phyloP scores from a whole-genome alignment of 306 rosid genomes.

The Gastrolobium villosum region DNA sequence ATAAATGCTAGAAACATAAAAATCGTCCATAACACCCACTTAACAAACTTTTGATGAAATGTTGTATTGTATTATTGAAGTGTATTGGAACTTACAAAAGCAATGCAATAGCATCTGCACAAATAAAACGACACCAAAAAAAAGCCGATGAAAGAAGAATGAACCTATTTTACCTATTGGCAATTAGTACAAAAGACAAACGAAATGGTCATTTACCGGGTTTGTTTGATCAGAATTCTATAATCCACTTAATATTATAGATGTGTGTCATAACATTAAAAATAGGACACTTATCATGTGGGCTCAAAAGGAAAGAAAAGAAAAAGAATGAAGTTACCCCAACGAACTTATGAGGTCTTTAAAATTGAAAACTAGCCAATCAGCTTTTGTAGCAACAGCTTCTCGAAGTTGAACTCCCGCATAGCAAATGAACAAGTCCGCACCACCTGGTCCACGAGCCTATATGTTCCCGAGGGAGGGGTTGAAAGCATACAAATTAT shows the following conservation, averaged over 20 bases:
- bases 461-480: slow-evolving; percentile 30
- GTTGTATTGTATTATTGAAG: not conserved
- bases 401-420: slow-evolving; percentile 90
- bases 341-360: slow-evolving; percentile 66
- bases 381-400: slow-evolving; percentile 86
- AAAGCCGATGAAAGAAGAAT: not conserved
- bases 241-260: slow-evolving; percentile 28
- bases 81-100: not conserved
- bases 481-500: slow-evolving; percentile 21
- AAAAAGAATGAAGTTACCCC: slow-evolving; percentile 24
- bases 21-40: not conserved
- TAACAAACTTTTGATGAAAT: not conserved
- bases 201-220: not conserved
- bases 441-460: slow-evolving; percentile 94
- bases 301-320: not conserved
- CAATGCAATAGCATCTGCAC: slow-evolving; percentile 1
- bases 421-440: slow-evolving; percentile 87
- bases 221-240: not conserved
- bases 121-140: not conserved
- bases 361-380: slow-evolving; percentile 82
- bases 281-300: not conserved
- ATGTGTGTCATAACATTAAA: not conserved
- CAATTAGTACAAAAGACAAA: not conserved
- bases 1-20: not conserved
- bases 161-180: not conserved